Percentiles rank a stretch among this genome's conserved stretches.
phyloP scores from a whole-genome alignment of 2,329 filamentous ascomycete genomes.

The Diplodia corticola region DNA sequence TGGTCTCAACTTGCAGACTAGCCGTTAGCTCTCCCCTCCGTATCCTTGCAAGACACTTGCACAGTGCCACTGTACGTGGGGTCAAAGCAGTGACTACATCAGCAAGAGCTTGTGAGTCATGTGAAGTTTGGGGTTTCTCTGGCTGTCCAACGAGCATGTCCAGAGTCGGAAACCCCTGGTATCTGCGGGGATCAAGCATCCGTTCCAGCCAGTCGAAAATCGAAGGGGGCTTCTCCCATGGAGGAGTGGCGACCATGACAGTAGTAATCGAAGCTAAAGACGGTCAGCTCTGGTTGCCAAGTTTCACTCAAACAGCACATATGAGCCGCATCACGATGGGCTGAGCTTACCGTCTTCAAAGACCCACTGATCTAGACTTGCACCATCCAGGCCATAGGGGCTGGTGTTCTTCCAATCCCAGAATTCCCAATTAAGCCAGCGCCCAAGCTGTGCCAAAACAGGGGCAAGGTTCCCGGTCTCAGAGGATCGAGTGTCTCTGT shows the following conservation, averaged over 20 bases:
- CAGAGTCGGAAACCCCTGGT: slow-evolving; percentile 39
- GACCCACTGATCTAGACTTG: slow-evolving; percentile 53
- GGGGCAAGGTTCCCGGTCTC: slow-evolving; percentile 62
- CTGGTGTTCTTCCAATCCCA: slow-evolving; percentile 57
- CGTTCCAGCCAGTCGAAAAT: slow-evolving; percentile 55
- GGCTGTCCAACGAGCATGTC: slow-evolving; percentile 31
- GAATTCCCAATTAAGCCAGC: slow-evolving; percentile 74
- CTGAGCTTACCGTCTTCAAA: slow-evolving; percentile 56
- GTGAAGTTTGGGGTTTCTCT: slow-evolving; percentile 8
- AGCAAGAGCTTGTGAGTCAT: slow-evolving; percentile 2
- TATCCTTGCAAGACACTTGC: slow-evolving; percentile 60
- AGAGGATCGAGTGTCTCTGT: slow-evolving; percentile 49
- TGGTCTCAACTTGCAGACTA: slow-evolving; percentile 69
- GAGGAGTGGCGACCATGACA: slow-evolving; percentile 31
- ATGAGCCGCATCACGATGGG: no score
- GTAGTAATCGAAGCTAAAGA: slow-evolving; percentile 12
- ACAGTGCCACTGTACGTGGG: slow-evolving; percentile 66
- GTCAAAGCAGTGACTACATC: slow-evolving; percentile 27
- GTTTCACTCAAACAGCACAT: not conserved
- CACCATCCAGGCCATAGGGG: slow-evolving; percentile 63
- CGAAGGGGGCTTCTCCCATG: slow-evolving; percentile 54
- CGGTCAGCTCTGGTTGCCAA: not conserved
- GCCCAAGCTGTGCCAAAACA: slow-evolving; percentile 74
- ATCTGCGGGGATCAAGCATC: slow-evolving; percentile 34
- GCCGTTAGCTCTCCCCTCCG: slow-evolving; percentile 42